phyloP scores from a whole-genome alignment of 1,284 basidiomycete genomes.

The Trichosporon coremiiforme region DNA sequence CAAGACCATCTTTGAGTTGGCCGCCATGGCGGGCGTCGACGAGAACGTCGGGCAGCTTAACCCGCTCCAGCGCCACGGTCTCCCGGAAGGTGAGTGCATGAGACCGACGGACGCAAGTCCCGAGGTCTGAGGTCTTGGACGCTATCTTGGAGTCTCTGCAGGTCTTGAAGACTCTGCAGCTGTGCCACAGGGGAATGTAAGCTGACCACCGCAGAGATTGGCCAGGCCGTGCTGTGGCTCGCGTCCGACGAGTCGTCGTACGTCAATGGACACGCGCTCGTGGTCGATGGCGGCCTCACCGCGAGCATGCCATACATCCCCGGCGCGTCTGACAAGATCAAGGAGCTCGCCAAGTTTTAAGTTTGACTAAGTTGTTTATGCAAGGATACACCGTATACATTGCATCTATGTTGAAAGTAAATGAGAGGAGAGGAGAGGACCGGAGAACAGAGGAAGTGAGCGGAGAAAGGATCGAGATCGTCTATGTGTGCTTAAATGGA shows the following conservation, averaged over 20 bases:
- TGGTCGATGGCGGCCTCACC: constrained; percentile 82
- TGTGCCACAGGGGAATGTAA: too few relatives aligned
- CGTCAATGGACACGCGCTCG: constrained; percentile 85
- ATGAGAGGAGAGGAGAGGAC: neutral
- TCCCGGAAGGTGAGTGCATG: constrained; percentile 51
- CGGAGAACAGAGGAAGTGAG: neutral
- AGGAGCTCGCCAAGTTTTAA: constrained; percentile 14
- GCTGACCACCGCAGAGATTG: constrained; percentile 66
- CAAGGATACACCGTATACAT: neutral
- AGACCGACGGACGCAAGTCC: too few relatives aligned
- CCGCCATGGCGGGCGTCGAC: constrained; percentile 70
- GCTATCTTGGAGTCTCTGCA: too few relatives aligned
- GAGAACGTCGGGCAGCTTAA: constrained; percentile 84
- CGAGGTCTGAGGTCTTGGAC: too few relatives aligned
- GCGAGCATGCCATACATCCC: constrained; percentile 65
- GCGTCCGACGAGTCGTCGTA: constrained; percentile 90
- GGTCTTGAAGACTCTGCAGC: too few relatives aligned
- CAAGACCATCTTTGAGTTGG: constrained; percentile 69
- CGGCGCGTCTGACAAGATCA: neutral
- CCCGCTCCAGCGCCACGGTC: constrained; percentile 74
- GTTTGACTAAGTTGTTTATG: neutral
- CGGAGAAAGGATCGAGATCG: neutral
- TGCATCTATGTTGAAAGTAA: neutral
- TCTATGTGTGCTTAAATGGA: neutral
- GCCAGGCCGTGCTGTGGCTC: constrained; percentile 78